A percentile compares a stretch with the other conserved stretches of the same genome.
Evolutionary conservation across 1,284 basidiomycete genomes (phyloP).

Genomic region (Pseudozyma thailandica): DNA sequence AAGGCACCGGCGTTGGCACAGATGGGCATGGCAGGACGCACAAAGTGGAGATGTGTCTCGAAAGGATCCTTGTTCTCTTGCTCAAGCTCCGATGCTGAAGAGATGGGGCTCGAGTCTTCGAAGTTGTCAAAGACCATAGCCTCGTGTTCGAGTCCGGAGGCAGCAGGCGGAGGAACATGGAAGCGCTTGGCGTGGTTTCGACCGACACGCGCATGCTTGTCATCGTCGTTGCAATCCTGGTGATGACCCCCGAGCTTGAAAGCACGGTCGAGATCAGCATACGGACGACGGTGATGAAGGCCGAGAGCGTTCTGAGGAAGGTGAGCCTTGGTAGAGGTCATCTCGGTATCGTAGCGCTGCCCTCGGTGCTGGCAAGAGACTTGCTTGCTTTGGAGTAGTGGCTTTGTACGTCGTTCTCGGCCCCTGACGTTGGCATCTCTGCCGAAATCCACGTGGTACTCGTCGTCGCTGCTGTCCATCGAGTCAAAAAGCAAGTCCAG

Average conservation of each 20-base stretch:
- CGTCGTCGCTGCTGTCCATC: constrained; percentile 23
- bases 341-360: constrained; percentile 9
- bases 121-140: constrained; percentile 48
- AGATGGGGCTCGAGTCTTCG: constrained; percentile 28
- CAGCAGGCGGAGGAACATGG: neutral
- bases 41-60: constrained; percentile 35
- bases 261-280: neutral
- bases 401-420: constrained; percentile 27
- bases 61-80: constrained; percentile 19
- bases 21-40: constrained; percentile 35
- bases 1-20: constrained; percentile 31
- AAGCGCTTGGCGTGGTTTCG: neutral
- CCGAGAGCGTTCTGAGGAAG: constrained; percentile 4
- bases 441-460: neutral
- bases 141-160: constrained; percentile 26
- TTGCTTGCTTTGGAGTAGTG: constrained; percentile 12
- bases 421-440: constrained; percentile 10
- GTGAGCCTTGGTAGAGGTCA: neutral
- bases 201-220: neutral
- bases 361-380: constrained; percentile 1
- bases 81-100: constrained; percentile 18
- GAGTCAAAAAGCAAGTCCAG: constrained; percentile 29
- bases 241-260: neutral
- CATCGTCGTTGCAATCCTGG: neutral
- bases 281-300: constrained; percentile 3